Evolutionary conservation across 331 rosid species (phyloP).

Genomic region (Stylosanthes scabra): DNA sequence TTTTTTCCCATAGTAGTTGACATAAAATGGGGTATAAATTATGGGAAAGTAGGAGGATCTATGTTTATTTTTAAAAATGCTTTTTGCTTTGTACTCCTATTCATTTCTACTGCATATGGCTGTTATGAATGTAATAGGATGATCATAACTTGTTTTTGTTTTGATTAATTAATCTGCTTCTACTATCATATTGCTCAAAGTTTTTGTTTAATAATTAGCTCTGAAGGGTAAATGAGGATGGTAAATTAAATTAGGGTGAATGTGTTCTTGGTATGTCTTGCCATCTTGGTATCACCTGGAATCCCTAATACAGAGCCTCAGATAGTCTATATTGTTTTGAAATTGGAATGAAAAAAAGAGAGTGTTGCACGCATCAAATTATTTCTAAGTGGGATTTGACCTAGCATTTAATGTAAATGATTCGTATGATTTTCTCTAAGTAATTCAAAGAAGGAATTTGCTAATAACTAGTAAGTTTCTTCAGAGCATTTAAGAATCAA

Average conservation of each 20-base stretch:
- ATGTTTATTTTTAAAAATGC: background rate
- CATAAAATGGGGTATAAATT: constrained; percentile 38
- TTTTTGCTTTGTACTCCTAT: constrained; percentile 48
- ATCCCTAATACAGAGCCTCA: background rate
- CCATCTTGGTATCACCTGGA: background rate
- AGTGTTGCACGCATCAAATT: background rate
- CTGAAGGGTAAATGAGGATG: background rate
- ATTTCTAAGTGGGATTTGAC: background rate
- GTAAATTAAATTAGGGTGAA: background rate
- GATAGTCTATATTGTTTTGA: too few relatives aligned
- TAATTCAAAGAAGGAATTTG: too few relatives aligned
- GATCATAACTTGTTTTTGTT: constrained; percentile 39
- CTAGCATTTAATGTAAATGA: background rate
- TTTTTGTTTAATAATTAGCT: constrained; percentile 24
- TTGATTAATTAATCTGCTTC: constrained; percentile 39
- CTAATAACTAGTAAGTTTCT: too few relatives aligned
- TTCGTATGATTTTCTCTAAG: background rate
- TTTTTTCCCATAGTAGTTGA: constrained; percentile 47
- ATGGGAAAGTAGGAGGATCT: constrained; percentile 49
- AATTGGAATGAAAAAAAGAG: background rate
- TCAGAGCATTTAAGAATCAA: too few relatives aligned
- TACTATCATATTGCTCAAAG: constrained; percentile 33
- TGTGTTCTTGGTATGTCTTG: background rate
- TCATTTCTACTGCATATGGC: constrained; percentile 24
- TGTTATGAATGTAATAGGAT: constrained; percentile 46